Conservation (phyloP, 2,329 filamentous ascomycete species). For the Zopfia rhizophila region DNA sequence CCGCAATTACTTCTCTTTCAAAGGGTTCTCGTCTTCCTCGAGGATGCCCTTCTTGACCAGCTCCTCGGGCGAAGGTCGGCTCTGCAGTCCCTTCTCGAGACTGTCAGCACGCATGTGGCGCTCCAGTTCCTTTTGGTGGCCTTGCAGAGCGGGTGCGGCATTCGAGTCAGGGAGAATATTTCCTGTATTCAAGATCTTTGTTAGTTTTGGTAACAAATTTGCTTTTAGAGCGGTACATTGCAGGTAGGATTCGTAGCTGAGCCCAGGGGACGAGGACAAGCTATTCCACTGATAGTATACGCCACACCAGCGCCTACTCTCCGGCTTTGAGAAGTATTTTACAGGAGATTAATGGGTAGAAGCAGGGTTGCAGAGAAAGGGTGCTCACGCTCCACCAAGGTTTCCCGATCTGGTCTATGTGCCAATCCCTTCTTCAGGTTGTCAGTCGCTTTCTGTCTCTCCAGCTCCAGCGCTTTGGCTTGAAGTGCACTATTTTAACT, state of each 20-base stretch:
- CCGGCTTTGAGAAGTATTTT: too few species aligned
- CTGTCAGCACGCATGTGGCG: conserved; percentile 88
- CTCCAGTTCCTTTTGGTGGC: conserved; percentile 84
- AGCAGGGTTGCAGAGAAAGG: conserved; percentile 9
- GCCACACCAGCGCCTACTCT: too few species aligned
- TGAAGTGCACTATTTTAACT: conserved; percentile 69
- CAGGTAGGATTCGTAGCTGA: too few species aligned
- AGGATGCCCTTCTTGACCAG: conserved; percentile 84
- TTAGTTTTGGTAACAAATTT: conserved; percentile 3
- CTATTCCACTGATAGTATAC: too few species aligned
- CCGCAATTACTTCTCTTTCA: too few species aligned
- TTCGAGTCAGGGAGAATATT: conserved; percentile 86
- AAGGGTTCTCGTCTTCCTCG: conserved; percentile 52
- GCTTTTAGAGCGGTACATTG: conserved; percentile 5
- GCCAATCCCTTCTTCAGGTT: conserved; percentile 72
- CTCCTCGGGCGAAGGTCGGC: conserved; percentile 78
- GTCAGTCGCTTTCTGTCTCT: conserved; percentile 71
- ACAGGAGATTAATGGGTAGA: conserved; percentile 13
- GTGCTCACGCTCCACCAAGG: conserved; percentile 79
- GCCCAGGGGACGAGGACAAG: too few species aligned
- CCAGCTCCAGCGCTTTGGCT: conserved; percentile 69
- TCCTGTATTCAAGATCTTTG: conserved; percentile 59
- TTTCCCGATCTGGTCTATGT: conserved; percentile 73
- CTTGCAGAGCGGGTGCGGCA: conserved; percentile 81
- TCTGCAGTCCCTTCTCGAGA: conserved; percentile 85